A percentile compares a stretch with the other conserved stretches of the same genome.
Conservation (phyloP, 2,329 filamentous ascomycete genomes). For the Trichoderma semiorbis region DNA sequence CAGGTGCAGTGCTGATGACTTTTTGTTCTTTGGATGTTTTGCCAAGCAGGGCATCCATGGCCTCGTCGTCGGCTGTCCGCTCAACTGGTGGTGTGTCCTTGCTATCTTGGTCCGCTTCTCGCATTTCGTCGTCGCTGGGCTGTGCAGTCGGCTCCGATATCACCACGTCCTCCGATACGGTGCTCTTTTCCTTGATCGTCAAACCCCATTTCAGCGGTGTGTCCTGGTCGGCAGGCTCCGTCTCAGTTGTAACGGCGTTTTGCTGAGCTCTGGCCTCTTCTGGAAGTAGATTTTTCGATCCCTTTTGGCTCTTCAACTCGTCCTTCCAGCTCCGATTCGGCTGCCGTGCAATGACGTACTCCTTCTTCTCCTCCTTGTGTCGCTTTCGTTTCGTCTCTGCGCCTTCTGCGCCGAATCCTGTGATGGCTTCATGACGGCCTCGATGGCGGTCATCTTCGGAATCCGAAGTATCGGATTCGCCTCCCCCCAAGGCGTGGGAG, state of each 20-base stretch:
- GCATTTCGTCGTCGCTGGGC: neutral
- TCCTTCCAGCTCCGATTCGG: conserved; percentile 62
- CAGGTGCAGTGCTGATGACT: conserved; percentile 47
- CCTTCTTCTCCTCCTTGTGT: conserved; percentile 29
- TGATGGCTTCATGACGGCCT: conserved; percentile 45
- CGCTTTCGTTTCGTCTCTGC: conserved; percentile 39
- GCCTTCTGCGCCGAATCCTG: conserved; percentile 47
- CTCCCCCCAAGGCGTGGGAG: conserved; percentile 39
- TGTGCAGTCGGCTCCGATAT: neutral
- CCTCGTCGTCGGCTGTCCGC: conserved; percentile 46
- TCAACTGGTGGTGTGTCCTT: conserved; percentile 10
- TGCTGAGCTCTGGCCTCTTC: conserved; percentile 50
- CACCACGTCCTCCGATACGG: conserved; percentile 52
- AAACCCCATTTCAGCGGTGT: conserved; percentile 56
- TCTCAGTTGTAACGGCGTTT: conserved; percentile 31
- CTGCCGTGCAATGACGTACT: conserved; percentile 56
- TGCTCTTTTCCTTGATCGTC: conserved; percentile 45
- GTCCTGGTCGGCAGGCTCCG: conserved; percentile 43
- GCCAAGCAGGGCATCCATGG: conserved; percentile 64
- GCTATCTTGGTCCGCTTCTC: conserved; percentile 2
- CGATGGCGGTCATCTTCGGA: conserved; percentile 29
- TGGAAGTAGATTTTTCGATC: conserved; percentile 56
- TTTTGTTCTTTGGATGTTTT: conserved; percentile 44
- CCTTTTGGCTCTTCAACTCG: conserved; percentile 46
- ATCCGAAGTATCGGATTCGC: conserved; percentile 42